Percentiles rank a stretch among this genome's conserved stretches.
These are phyloP conservation scores for Akanthomyces uredinophilus DNA, from an alignment of 2,329 filamentous ascomycete species.

Conservation along the genomic window DNA sequence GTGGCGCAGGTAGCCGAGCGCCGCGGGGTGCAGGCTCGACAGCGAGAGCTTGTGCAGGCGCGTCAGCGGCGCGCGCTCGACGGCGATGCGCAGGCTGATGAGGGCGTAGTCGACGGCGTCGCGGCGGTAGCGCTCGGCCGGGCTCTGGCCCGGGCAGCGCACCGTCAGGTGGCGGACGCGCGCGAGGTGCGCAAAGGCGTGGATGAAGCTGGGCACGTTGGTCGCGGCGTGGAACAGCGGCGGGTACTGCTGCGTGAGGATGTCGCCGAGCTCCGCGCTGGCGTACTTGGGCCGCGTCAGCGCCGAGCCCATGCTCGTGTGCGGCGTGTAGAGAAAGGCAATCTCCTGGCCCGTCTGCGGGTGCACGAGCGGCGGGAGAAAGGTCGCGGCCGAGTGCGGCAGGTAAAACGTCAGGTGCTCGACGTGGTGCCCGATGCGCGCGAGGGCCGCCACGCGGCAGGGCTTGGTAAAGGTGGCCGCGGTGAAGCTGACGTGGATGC, in stretches of 20 bases:
- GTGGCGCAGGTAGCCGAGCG: slow-evolving; percentile 73
- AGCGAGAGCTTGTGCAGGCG: slow-evolving; percentile 67
- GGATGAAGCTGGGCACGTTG: slow-evolving; percentile 79
- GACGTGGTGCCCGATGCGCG: slow-evolving; percentile 72
- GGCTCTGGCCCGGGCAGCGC: slow-evolving; percentile 67
- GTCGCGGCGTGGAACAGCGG: slow-evolving; percentile 86
- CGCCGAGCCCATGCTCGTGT: slow-evolving; percentile 58
- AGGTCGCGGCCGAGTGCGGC: slow-evolving; percentile 71
- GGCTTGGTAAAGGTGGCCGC: slow-evolving; percentile 71
- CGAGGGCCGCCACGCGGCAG: slow-evolving; percentile 66
- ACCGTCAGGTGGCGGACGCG: slow-evolving; percentile 71
- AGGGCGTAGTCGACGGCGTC: slow-evolving; percentile 83
- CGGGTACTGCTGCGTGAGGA: slow-evolving; percentile 81
- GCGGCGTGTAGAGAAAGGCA: slow-evolving; percentile 75
- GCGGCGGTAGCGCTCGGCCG: slow-evolving; percentile 65
- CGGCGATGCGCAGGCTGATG: slow-evolving; percentile 76
- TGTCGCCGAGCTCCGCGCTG: slow-evolving; percentile 70
- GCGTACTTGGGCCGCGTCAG: slow-evolving; percentile 71
- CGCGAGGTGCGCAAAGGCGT: slow-evolving; percentile 62
- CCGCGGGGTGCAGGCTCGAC: slow-evolving; percentile 66
- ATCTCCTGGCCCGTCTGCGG: slow-evolving; percentile 71
- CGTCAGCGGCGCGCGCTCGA: slow-evolving; percentile 66
- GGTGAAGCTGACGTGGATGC: slow-evolving; percentile 65
- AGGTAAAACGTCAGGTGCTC: slow-evolving; percentile 74
- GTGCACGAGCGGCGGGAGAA: slow-evolving; percentile 79